Conservation (phyloP, 345 rosid species). For the Raphanus raphanistrum region DNA sequence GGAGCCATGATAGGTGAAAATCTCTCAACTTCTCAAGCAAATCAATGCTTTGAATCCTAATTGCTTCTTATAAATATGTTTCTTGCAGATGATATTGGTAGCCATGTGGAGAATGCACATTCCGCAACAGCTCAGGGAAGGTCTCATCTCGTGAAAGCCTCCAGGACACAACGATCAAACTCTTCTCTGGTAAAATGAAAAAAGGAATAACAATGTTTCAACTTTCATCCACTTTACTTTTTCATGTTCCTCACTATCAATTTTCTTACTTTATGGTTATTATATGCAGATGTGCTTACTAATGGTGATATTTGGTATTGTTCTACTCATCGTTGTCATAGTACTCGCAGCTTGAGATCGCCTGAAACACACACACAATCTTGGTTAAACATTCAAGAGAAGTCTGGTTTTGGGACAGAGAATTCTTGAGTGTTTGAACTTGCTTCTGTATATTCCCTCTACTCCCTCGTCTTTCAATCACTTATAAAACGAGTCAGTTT, state of each 20-base stretch:
- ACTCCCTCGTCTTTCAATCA: neutral
- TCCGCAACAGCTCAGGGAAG: conserved; percentile 78
- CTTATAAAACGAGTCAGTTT: conserved; percentile 9
- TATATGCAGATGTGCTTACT: conserved; percentile 77
- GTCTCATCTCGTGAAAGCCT: conserved; percentile 77
- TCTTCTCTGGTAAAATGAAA: conserved; percentile 70
- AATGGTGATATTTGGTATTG: conserved; percentile 84
- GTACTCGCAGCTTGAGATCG: conserved; percentile 61
- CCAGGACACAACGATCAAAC: conserved; percentile 82
- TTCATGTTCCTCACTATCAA: neutral
- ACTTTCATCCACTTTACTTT: neutral
- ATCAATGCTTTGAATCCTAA: neutral
- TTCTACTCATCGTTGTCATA: conserved; percentile 74
- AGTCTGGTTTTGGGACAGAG: conserved; percentile 13
- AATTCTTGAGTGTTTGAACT: neutral
- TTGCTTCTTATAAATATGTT: conserved; percentile 1
- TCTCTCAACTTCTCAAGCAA: neutral
- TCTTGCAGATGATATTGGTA: conserved; percentile 79
- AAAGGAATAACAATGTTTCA: neutral
- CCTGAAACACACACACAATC: neutral
- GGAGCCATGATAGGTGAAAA: conserved; percentile 75
- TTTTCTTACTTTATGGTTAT: neutral
- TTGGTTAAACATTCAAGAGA: conserved; percentile 17
- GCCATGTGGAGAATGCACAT: conserved; percentile 66
- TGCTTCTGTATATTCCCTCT: conserved; percentile 14